Evolutionary conservation across 2,329 filamentous ascomycete species (phyloP), one percentile per base, ranked within the genome.

Genomic region (Cladosporium sp.): DNA sequence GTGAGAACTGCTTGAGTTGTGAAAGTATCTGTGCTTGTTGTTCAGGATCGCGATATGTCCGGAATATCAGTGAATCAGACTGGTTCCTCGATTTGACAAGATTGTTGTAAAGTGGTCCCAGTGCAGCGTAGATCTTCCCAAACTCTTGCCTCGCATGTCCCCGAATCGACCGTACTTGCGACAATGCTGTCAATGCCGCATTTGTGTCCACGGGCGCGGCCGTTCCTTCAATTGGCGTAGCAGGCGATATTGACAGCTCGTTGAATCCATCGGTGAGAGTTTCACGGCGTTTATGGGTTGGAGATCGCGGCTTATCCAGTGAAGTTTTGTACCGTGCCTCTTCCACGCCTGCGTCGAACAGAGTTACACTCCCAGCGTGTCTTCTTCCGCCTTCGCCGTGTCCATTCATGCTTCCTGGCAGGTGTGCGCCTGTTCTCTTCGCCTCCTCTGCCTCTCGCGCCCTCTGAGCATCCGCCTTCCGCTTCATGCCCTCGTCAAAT

Each of bases 111-210:
- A 96, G 94, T 0, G 93, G 93, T 13, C 89, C 91, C 70, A 99
- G 79, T 4, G 91, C 91, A n/a, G 89, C 90, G 77, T 98, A 96
- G 16, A 98, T 84, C 76, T 90, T 96, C 18, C 91, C 94, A 75
- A 93, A 99, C 77, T 98, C 93, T 71, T 95, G 88, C 67, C 93
- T 86, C 53, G 95, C 95, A 71, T 89, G 87, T 5, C 94, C 95
- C 49, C 95, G 85, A 59, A 96, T 86, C 57, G 94, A 98, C 72
- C 85, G 88, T 30, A 89, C 89, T 32, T 85, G 84, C 65, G 88
- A 85, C 65, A 98, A 82, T 0, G 93, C 86, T 34, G 85, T 85
- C 58, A 97, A 79, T 28, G 92, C 84, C 2, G 86, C 84, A 18
- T 86, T 84, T 0, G 88, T 84, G 68, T 92, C 89, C 68, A 84